Evolutionary conservation across 768 basidiomycete genomes (phyloP).

Genomic region (Coprinopsis sp.): DNA sequence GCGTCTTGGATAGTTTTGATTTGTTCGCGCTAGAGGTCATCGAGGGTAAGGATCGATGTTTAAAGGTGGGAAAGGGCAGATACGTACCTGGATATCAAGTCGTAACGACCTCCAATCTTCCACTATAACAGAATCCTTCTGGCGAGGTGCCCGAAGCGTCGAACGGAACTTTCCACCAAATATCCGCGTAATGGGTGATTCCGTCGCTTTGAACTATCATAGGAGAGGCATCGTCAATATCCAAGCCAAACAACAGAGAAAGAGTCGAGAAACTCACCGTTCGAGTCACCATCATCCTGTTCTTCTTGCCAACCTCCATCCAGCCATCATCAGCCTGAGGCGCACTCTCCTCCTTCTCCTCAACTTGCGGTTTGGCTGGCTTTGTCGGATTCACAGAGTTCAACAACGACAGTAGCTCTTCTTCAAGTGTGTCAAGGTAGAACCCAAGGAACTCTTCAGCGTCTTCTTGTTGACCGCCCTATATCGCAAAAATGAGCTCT

Average conservation of each 20-base stretch:
- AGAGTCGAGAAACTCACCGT: constrained; percentile 47
- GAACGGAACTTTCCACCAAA: constrained; percentile 93
- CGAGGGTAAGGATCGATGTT: constrained; percentile 2
- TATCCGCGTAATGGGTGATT: constrained; percentile 86
- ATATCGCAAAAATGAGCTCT: not conserved
- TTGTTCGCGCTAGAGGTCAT: constrained; percentile 54
- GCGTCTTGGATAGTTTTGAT: constrained; percentile 83
- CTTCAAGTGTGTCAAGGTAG: constrained; percentile 90
- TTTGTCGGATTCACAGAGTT: constrained; percentile 41
- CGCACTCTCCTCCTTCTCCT: constrained; percentile 41
- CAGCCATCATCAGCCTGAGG: constrained; percentile 60
- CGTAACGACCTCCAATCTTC: constrained; percentile 90
- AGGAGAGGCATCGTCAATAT: not conserved
- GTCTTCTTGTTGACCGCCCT: constrained; percentile 95
- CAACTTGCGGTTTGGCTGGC: constrained; percentile 24
- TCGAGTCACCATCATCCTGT: constrained; percentile 73
- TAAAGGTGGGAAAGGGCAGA: not conserved
- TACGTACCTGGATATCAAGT: constrained; percentile 78
- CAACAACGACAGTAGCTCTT: constrained; percentile 75
- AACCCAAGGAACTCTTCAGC: constrained; percentile 99
- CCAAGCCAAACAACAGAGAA: constrained; percentile 6
- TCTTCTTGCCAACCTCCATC: constrained; percentile 91
- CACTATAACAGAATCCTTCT: constrained; percentile 81
- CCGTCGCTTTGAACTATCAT: constrained; percentile 64
- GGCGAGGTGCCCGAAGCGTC: constrained; percentile 72